These are phyloP conservation scores for Paraphoma sp. DNA, from an alignment of 2,329 filamentous ascomycete genomes.

Conservation along the genomic window DNA sequence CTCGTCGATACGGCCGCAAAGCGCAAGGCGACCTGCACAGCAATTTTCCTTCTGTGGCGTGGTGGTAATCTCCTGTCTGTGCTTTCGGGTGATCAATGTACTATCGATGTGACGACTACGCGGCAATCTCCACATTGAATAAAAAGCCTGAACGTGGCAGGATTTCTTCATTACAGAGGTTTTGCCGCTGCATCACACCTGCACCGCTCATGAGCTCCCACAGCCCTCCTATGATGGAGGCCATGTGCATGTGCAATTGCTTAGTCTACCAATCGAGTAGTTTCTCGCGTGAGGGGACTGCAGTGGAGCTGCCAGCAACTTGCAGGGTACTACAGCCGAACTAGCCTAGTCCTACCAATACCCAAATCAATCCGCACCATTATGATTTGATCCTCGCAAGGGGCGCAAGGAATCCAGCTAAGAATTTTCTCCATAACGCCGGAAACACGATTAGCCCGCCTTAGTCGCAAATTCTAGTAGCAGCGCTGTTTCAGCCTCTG, in stretches of 20 bases:
- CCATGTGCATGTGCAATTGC: background rate
- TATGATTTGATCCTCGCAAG: background rate
- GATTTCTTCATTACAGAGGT: background rate
- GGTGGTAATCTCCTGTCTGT: slow-evolving; percentile 14
- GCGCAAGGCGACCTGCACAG: background rate
- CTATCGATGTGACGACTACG: slow-evolving; percentile 13
- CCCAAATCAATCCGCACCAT: background rate
- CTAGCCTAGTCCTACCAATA: background rate
- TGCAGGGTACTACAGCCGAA: background rate
- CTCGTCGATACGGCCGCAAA: background rate
- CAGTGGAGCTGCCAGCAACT: background rate
- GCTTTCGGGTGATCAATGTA: slow-evolving; percentile 6
- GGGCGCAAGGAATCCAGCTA: background rate
- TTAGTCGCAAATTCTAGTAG: background rate
- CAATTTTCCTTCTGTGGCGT: slow-evolving; percentile 8
- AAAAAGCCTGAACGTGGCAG: background rate
- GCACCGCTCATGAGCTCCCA: background rate
- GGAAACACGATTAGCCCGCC: background rate
- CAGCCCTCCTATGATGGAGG: background rate
- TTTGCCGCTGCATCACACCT: background rate
- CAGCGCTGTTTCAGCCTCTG: background rate
- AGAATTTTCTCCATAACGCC: background rate
- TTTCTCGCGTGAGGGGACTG: background rate
- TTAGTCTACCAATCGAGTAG: background rate
- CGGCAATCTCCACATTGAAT: slow-evolving; percentile 3